Percentiles rank a stretch among this genome's conserved stretches.
Conservation (phyloP, 768 basidiomycete genomes). For the Russula sp. region DNA sequence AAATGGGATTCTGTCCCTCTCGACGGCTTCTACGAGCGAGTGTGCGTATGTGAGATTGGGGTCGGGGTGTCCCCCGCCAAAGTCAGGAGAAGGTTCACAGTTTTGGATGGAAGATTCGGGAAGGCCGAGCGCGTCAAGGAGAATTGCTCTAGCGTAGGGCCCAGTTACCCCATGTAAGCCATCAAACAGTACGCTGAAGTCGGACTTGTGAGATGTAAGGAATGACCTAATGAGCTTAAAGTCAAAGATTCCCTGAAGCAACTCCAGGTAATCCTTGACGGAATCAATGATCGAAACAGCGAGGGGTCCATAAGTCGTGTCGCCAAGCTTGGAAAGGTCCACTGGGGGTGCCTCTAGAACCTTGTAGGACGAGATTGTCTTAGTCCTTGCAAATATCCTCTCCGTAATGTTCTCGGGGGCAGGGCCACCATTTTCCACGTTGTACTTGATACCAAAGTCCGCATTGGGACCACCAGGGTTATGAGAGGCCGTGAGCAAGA, state of each 20-base stretch:
- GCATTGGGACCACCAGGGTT: slow-evolving; percentile 98
- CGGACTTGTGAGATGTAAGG: slow-evolving; percentile 59
- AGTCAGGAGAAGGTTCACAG: slow-evolving; percentile 86
- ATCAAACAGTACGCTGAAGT: slow-evolving; percentile 89
- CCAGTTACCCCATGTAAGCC: slow-evolving; percentile 96
- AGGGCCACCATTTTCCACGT: slow-evolving; percentile 94
- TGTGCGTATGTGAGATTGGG: slow-evolving; percentile 98
- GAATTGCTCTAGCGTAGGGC: slow-evolving; percentile 86
- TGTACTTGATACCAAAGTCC: slow-evolving; percentile 99
- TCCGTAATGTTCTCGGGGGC: slow-evolving; percentile 96
- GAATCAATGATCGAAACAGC: slow-evolving; percentile 91
- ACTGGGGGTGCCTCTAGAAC: slow-evolving; percentile 69
- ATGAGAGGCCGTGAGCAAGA: slow-evolving; percentile 93
- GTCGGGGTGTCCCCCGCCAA: slow-evolving; percentile 97
- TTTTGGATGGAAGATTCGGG: slow-evolving; percentile 81
- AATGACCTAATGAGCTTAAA: slow-evolving; percentile 88
- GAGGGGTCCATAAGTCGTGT: slow-evolving; percentile 73
- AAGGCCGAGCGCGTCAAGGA: slow-evolving; percentile 78
- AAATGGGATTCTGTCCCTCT: slow-evolving; percentile 78
- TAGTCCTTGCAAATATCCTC: slow-evolving; percentile 89
- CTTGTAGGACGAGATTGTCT: slow-evolving; percentile 82
- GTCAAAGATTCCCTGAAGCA: slow-evolving; percentile 90
- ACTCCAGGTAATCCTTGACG: slow-evolving; percentile 77
- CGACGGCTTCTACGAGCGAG: slow-evolving; percentile 87
- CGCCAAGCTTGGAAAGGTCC: slow-evolving; percentile 78